These are phyloP conservation scores for Psilocybe mexicana DNA, from an alignment of 1,284 basidiomycete species.

Conservation along the genomic window DNA sequence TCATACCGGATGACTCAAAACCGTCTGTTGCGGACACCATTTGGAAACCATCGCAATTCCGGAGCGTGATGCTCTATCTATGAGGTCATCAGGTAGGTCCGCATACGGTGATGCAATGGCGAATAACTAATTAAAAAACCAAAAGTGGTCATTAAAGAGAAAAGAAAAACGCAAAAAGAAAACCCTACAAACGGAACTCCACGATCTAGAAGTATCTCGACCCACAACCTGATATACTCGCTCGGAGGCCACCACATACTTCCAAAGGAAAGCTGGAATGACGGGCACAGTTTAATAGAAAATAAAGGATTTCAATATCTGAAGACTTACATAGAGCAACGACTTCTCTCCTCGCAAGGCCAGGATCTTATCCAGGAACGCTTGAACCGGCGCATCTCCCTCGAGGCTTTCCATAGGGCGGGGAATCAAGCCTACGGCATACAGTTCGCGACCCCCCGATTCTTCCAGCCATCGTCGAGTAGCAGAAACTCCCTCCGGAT, in stretches of 20 bases:
- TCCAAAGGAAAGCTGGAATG: not conserved
- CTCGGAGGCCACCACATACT: not conserved
- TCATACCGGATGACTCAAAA: slow-evolving; percentile 9
- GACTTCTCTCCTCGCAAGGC: not conserved
- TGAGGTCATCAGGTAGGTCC: not conserved
- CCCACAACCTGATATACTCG: not conserved
- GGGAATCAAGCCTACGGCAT: not conserved
- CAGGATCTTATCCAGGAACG: not conserved
- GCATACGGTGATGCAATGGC: not conserved
- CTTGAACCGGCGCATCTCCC: not conserved
- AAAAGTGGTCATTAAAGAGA: not conserved
- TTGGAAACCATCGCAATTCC: slow-evolving; percentile 6
- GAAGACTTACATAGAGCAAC: not conserved
- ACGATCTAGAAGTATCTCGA: not conserved
- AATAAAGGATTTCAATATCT: not conserved
- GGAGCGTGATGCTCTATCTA: not conserved
- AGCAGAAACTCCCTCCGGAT: not conserved
- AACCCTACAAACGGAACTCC: not conserved
- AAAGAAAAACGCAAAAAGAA: not conserved
- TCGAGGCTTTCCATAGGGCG: no score
- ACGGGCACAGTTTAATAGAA: not conserved
- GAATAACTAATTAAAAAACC: not conserved
- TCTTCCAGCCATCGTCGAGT: not conserved
- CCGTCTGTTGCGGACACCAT: slow-evolving; percentile 12
- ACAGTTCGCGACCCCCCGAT: not conserved